These are phyloP conservation scores for Hygrocybe coccinea DNA, from an alignment of 768 basidiomycete genomes.

Conservation along the genomic window DNA sequence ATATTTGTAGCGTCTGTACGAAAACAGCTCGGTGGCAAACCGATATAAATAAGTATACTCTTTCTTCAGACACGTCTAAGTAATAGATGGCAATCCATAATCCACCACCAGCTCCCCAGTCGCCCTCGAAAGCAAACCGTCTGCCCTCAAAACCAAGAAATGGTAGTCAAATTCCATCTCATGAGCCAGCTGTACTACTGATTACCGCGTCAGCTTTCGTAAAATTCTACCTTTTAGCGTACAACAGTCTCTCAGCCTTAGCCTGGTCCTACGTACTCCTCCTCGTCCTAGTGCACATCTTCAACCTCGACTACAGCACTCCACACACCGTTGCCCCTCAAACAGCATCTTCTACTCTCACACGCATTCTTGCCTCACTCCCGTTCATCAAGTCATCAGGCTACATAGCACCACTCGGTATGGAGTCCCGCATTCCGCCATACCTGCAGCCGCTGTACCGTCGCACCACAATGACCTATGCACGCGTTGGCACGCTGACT, in stretches of 20 bases:
- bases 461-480: slow-evolving; percentile 54
- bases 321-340: slow-evolving; percentile 20
- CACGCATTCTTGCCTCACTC: slow-evolving; percentile 33
- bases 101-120: no score
- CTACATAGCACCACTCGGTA: slow-evolving; percentile 16
- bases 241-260: slow-evolving; percentile 70
- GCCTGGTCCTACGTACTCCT: slow-evolving; percentile 74
- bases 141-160: no score
- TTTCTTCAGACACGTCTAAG: no score
- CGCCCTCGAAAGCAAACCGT: no score
- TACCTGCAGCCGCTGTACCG: slow-evolving; percentile 41
- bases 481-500: slow-evolving; percentile 55
- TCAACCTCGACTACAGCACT: slow-evolving; percentile 40
- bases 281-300: slow-evolving; percentile 47
- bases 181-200: background rate
- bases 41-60: no score
- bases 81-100: no score
- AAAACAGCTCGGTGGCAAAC: no score
- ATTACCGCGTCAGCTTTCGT: slow-evolving; percentile 11
- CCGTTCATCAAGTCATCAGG: slow-evolving; percentile 32
- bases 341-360: slow-evolving; percentile 36
- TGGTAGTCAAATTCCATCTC: background rate
- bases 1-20: no score
- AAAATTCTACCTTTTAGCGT: slow-evolving; percentile 65
- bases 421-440: slow-evolving; percentile 38